Evolutionary conservation across 1,139 yeast species (phyloP).

Genomic region (Pichia inconspicua): DNA sequence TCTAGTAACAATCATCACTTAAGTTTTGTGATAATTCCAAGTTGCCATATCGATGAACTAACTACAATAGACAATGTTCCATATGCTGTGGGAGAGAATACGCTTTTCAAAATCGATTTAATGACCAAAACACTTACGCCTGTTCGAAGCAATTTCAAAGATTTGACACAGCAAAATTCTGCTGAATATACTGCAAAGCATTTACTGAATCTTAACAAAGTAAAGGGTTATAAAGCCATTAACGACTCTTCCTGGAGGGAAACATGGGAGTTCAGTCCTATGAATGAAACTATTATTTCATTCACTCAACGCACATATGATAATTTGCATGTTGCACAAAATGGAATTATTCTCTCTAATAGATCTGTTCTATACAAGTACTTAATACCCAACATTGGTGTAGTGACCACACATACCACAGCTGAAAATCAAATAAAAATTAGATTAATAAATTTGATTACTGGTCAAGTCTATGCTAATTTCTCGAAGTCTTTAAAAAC

Average conservation of each 20-base stretch:
- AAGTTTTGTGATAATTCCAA: conserved; percentile 22
- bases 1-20: conserved; percentile 2
- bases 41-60: conserved; percentile 13
- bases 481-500: conserved; percentile 3
- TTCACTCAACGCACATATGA: conserved; percentile 35
- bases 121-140: neutral
- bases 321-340: conserved; percentile 46
- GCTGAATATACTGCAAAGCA: conserved; percentile 9
- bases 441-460: conserved; percentile 55
- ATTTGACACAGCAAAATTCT: neutral
- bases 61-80: conserved; percentile 16
- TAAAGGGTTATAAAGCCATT: conserved; percentile 14
- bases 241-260: neutral
- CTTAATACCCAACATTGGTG: conserved; percentile 60
- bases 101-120: conserved; percentile 19
- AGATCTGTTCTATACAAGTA: conserved; percentile 79
- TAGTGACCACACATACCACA: conserved; percentile 43
- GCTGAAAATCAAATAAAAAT: conserved; percentile 31
- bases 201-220: conserved; percentile 1
- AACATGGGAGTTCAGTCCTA: conserved; percentile 18
- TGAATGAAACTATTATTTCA: conserved; percentile 29
- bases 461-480: conserved; percentile 53
- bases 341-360: conserved; percentile 65
- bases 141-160: neutral
- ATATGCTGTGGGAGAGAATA: conserved; percentile 5